Evolutionary conservation across 257 asterid species (phyloP).

Genomic region (Solanum paucissectum): DNA sequence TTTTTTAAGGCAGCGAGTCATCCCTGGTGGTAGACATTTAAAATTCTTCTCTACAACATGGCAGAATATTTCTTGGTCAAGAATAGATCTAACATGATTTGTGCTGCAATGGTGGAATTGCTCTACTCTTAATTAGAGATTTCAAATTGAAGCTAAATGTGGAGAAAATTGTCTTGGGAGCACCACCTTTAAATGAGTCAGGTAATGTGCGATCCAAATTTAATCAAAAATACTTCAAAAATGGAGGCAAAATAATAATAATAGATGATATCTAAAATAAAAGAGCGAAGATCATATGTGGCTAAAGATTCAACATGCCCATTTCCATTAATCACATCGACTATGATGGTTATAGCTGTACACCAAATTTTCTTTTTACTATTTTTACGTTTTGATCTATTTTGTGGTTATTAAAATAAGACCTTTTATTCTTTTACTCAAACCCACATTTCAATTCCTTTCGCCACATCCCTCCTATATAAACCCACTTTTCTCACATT

Average conservation of each 20-base stretch:
- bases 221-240: accelerated
- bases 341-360: neutral
- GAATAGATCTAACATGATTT: neutral
- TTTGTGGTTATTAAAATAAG: neutral
- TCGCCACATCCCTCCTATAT: neutral
- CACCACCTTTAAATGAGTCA: neutral
- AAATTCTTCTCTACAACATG: neutral
- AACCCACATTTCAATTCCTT: neutral
- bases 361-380: neutral
- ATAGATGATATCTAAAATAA: neutral
- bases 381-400: neutral
- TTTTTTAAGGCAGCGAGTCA: neutral
- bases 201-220: neutral
- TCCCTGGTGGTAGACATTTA: neutral
- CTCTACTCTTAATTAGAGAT: neutral
- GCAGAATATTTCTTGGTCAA: neutral
- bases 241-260: too few species aligned
- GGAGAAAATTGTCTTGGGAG: neutral
- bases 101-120: too few species aligned
- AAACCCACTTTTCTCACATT: neutral
- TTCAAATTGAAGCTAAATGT: neutral
- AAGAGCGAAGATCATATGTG: neutral
- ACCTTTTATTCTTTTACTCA: neutral
- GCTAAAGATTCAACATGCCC: neutral
- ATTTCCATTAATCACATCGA: neutral